Evolutionary conservation across 2,329 filamentous ascomycete genomes (phyloP).

Genomic region (Tolypocladium nubicola): DNA sequence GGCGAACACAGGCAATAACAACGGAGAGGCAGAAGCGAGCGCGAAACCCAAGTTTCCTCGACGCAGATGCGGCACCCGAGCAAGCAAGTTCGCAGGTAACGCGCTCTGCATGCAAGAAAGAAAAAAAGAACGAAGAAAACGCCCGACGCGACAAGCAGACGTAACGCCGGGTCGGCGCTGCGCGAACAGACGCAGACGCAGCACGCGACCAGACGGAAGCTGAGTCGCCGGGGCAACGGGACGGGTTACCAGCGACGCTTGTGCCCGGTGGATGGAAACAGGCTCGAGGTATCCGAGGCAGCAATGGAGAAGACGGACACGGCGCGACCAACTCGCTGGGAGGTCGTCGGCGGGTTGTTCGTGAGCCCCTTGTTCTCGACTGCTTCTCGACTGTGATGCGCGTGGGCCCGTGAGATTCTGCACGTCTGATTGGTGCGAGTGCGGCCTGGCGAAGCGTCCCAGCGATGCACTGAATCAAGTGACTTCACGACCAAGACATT

Average conservation of each 20-base stretch:
- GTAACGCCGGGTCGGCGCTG: not conserved
- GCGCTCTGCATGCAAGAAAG: not conserved
- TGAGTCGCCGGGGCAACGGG: not conserved
- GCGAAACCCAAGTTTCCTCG: not conserved
- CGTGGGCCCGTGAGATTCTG: not conserved
- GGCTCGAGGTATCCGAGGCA: rapidly evolving
- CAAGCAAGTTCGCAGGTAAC: not conserved
- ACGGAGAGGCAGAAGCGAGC: not conserved
- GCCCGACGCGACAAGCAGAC: not conserved
- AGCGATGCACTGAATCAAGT: not conserved
- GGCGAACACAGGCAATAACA: not conserved
- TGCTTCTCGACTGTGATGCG: not conserved
- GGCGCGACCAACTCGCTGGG: not conserved
- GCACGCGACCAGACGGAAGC: not conserved
- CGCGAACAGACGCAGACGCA: not conserved
- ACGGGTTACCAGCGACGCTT: not conserved
- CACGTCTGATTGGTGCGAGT: not conserved
- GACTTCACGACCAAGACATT: too few relatives aligned
- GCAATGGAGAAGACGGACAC: not conserved
- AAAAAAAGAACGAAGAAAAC: too few relatives aligned
- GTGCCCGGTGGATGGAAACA: not conserved
- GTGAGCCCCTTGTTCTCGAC: not conserved
- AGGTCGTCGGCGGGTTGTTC: not conserved
- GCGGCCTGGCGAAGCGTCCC: too few relatives aligned
- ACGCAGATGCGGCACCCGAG: not conserved